A percentile compares a stretch with the other conserved stretches of the same genome.
phyloP scores from a whole-genome alignment of 139 green algal species.

The Medakamo hakoo region DNA sequence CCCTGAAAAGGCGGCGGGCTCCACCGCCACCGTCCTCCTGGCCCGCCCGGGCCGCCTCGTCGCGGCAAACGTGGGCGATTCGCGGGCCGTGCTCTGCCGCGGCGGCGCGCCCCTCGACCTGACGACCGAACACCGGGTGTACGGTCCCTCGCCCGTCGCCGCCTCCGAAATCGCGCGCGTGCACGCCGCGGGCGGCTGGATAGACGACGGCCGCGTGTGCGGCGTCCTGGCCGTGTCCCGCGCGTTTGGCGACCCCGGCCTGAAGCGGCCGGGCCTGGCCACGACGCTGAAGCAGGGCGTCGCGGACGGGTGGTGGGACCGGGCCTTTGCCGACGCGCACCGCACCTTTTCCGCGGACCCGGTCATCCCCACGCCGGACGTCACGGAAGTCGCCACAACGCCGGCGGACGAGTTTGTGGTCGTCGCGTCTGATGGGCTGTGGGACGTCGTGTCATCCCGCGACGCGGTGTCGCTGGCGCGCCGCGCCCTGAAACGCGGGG shows the following conservation, averaged over 20 bases:
- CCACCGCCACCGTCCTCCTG: slow-evolving; percentile 31
- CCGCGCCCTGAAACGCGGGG: slow-evolving; percentile 17
- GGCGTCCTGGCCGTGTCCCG: slow-evolving; percentile 56
- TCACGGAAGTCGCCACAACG: slow-evolving; percentile 32
- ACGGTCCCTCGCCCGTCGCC: slow-evolving; percentile 15
- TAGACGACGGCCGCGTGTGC: slow-evolving; percentile 51
- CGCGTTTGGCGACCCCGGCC: slow-evolving; percentile 55
- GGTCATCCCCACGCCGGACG: slow-evolving; percentile 37
- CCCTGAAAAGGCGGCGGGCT: slow-evolving; percentile 14
- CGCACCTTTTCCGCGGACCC: slow-evolving; percentile 25
- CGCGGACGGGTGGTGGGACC: slow-evolving; percentile 20
- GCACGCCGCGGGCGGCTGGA: slow-evolving; percentile 31
- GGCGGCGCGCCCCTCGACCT: slow-evolving; percentile 22
- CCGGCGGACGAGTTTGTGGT: slow-evolving; percentile 54
- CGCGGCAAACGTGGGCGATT: slow-evolving; percentile 62
- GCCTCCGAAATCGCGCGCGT: slow-evolving; percentile 26
- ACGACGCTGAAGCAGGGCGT: slow-evolving; percentile 28
- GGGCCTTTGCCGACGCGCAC: slow-evolving; percentile 1
- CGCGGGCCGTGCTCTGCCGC: slow-evolving; percentile 40
- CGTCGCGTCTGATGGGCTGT: slow-evolving; percentile 53
- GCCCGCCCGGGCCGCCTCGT: slow-evolving; percentile 29
- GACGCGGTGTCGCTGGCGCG: slow-evolving; percentile 22
- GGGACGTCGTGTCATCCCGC: slow-evolving; percentile 33
- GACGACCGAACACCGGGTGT: slow-evolving; percentile 36
- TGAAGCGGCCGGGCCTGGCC: slow-evolving; percentile 36